These are phyloP conservation scores for Schizochytrium sp. DNA, from an alignment of 108 stramenopile species.

Conservation along the genomic window DNA sequence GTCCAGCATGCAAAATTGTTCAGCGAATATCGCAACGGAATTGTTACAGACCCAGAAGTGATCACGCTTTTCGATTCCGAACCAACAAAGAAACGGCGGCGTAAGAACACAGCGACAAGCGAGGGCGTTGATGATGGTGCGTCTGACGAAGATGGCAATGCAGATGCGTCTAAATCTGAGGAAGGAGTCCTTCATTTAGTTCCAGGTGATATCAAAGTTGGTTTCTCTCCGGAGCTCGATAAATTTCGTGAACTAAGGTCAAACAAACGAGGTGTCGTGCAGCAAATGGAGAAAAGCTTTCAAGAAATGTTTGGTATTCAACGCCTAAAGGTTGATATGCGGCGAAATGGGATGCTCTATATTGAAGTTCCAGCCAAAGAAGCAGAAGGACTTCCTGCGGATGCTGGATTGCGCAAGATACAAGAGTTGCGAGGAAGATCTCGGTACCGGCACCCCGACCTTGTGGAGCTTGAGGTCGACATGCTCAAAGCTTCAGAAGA, in stretches of 20 bases:
- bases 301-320: neutral
- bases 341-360: slow-evolving; percentile 4
- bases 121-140: no score
- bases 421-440: slow-evolving; percentile 13
- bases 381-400: neutral
- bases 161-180: neutral
- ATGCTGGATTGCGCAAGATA: neutral
- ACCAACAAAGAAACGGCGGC: neutral
- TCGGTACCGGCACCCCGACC: neutral
- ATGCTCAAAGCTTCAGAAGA: slow-evolving; percentile 11
- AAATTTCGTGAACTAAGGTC: neutral
- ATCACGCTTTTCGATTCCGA: neutral
- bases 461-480: slow-evolving; percentile 35
- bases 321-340: neutral
- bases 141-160: neutral
- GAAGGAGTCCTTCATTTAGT: neutral
- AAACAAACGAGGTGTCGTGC: neutral
- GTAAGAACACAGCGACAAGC: no score
- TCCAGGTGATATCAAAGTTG: slow-evolving; percentile 14
- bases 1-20: neutral
- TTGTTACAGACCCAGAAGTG: neutral
- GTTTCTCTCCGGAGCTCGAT: neutral
- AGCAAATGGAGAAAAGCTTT: neutral
- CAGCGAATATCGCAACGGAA: neutral
- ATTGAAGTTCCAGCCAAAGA: slow-evolving; percentile 25